Base-by-base conservation (phyloP, 23 red algal species). In the Gracilaria vermiculophylla region DNA sequence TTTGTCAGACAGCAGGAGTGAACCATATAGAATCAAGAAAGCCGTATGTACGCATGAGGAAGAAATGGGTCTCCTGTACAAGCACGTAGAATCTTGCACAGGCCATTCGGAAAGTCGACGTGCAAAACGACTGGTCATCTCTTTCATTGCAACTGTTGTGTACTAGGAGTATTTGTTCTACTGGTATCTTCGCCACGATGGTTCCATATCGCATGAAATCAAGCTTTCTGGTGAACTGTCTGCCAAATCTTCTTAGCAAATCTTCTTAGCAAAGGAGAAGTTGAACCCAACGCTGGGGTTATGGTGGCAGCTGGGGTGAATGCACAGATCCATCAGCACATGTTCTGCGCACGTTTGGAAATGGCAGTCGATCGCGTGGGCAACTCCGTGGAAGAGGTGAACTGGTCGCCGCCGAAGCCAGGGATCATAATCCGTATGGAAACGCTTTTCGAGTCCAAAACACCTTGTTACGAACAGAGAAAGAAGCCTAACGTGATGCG, bases 131-230 rank as follows among this genome's bases (percentile, higher is more conserved):
- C 67, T 96, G 25, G 88, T 96, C 23, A 56, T 96, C 33, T 92
- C 87, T 6, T 92, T 79, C 44, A 70, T 92, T 17, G 90, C 88
- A 57, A 96, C 94, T 49, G 88, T 96, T 16, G 83, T 88, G 56
- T 92, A 96, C 35, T 96, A 96, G 48, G 94, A 96, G 43, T 96
- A 96, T 75, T 44, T 84, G 56, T 82, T 88, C 14, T 92, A 92
- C 78, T 96, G 94, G 94, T 92, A 88, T 69, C 83, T 96, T 35
- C 83, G 83, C 28, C 88, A 92, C 23, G 94, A 96, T 67, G 94
- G 94, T 31, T 80, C 75, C 17, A 87, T 96, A 24, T 69, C 79
- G 29, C 77, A 85, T 21, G 90, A 91, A 28, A 89, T 96, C 44
- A 78, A 81, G 53, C 69, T 85, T 19, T 92, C 94, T 3, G 94